Evolutionary conservation across 179 eudicot species (phyloP), one percentile per base, ranked within the genome.

Genomic region (Patellifolia procumbens): DNA sequence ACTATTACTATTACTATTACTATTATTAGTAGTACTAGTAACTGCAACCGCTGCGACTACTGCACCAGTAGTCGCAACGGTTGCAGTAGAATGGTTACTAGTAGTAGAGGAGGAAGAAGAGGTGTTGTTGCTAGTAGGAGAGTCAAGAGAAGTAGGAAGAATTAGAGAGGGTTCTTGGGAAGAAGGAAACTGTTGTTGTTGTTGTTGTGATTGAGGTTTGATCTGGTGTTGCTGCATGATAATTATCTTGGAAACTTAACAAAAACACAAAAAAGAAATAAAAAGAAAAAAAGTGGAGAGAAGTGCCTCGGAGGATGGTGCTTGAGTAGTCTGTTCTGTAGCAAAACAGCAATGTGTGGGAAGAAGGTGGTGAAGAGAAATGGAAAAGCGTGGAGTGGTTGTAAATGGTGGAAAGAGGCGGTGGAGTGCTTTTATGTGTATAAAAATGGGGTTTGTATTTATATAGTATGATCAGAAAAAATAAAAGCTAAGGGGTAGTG

Each of bases 321-420:
- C 35, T 79, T 12, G 71, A 63, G 65, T 31, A 53, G 39, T 55
- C 37, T 34, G 61, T 5, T 6, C 28, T 59, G 67, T 42, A 19
- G 48, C 35, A 53, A 32, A 39, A 39, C 13, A 61, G 31, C 8
- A 42, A 31, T 15, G 32, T 34, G 59, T 19, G 75, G 68, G 48
- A 43, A 60, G 61, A 22, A 43, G n/a, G 70, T 17, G 73, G 53
- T 26, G 55, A 66, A 70, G 53, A 46, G 80, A 62, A 63, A 60
- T 48, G 68, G 68, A 31, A 72, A 72, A 73, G 56, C 79, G 77
- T 78, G 84, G 84, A 81, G 0, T 45, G 28, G 7, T 58, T 81
- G 82, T 80, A 78, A 86, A 81, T 89, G 92, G 92, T 84, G 82
- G 80, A 46, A 24, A 76, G 37, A 74, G 88, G 92, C 92, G 92